Evolutionary conservation across 2,329 filamentous ascomycete genomes (phyloP).

Genomic region (Colletotrichum gloeosporioides): DNA sequence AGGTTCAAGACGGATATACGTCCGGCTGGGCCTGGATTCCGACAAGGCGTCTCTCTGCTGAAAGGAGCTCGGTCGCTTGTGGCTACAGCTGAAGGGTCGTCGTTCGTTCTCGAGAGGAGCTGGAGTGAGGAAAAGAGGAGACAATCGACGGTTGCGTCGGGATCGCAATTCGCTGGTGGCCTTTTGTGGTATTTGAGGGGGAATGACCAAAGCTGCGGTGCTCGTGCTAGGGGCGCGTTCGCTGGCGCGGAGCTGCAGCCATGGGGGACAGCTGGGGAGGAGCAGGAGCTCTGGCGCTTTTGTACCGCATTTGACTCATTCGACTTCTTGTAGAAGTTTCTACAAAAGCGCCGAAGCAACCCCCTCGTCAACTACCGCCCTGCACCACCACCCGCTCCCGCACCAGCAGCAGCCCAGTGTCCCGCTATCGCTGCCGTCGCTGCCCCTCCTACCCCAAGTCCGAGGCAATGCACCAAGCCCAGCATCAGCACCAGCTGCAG

Average conservation of each 20-base stretch:
- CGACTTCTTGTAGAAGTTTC: slow-evolving; percentile 48
- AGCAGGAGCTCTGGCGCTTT: slow-evolving; percentile 33
- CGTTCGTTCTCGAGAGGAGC: not conserved
- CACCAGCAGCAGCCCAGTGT: not conserved
- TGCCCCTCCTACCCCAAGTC: slow-evolving; percentile 17
- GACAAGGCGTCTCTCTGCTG: not conserved
- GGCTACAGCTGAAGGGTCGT: not conserved
- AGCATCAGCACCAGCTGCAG: slow-evolving; percentile 12
- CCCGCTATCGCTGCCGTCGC: slow-evolving; percentile 16
- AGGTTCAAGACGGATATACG: not conserved
- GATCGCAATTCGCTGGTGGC: not conserved
- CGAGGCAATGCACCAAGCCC: slow-evolving; percentile 7
- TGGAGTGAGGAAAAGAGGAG: not conserved
- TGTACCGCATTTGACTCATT: slow-evolving; percentile 45
- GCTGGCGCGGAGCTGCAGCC: slow-evolving; percentile 27
- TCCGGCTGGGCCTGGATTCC: not conserved
- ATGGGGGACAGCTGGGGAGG: slow-evolving; percentile 19
- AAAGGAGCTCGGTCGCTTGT: not conserved
- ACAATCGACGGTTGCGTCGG: not conserved
- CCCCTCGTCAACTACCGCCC: slow-evolving; percentile 12
- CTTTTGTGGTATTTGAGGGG: slow-evolving; percentile 17
- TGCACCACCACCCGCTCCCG: slow-evolving; percentile 11
- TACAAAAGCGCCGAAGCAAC: slow-evolving; percentile 29
- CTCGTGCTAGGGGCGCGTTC: slow-evolving; percentile 18
- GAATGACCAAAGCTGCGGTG: slow-evolving; percentile 14